A percentile compares a stretch with the other conserved stretches of the same genome.
Conservation (phyloP, 208 protist genomes). For the Trypanosoma brucei region DNA sequence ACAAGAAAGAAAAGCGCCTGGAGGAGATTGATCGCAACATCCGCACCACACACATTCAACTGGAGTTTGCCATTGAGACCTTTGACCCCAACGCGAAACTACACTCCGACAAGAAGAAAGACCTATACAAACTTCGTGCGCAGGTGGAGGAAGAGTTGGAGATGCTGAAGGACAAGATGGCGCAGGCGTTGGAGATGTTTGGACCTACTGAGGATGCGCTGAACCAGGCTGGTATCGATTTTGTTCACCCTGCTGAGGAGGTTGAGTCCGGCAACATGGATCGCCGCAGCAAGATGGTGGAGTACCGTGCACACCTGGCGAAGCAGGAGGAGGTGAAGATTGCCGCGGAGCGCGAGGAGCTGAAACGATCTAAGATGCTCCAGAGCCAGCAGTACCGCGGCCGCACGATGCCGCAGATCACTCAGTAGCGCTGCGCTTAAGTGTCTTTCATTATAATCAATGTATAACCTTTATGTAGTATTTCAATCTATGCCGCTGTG, state of each 20-base stretch:
- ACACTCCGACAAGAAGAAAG: constrained; percentile 28
- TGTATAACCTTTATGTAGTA: constrained; percentile 25
- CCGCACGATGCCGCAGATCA: constrained; percentile 6
- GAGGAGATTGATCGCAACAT: constrained; percentile 49
- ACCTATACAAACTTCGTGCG: constrained; percentile 30
- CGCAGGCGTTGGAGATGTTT: constrained; percentile 8
- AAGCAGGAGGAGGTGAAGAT: constrained; percentile 10
- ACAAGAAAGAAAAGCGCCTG: constrained; percentile 54
- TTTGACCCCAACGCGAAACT: constrained; percentile 8
- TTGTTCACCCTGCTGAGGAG: constrained; percentile 6
- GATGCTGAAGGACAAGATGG: constrained; percentile 50
- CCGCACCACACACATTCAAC: constrained; percentile 26
- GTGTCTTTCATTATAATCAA: background rate
- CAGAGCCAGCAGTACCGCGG: constrained; percentile 6
- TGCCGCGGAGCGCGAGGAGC: constrained; percentile 5
- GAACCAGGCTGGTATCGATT: constrained; percentile 8
- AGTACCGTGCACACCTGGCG: constrained; percentile 8
- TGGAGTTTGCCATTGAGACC: constrained; percentile 7
- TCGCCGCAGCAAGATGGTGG: constrained; percentile 9
- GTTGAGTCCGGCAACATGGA: constrained; percentile 3
- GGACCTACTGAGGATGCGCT: constrained; percentile 4
- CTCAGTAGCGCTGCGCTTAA: constrained; percentile 1
- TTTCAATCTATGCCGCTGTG: constrained; percentile 21
- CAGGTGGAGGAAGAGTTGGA: constrained; percentile 39
- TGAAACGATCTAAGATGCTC: constrained; percentile 7